These are phyloP conservation scores for Phytophthora uliginosa DNA, from an alignment of 352 stramenopile species.

Conservation along the genomic window DNA sequence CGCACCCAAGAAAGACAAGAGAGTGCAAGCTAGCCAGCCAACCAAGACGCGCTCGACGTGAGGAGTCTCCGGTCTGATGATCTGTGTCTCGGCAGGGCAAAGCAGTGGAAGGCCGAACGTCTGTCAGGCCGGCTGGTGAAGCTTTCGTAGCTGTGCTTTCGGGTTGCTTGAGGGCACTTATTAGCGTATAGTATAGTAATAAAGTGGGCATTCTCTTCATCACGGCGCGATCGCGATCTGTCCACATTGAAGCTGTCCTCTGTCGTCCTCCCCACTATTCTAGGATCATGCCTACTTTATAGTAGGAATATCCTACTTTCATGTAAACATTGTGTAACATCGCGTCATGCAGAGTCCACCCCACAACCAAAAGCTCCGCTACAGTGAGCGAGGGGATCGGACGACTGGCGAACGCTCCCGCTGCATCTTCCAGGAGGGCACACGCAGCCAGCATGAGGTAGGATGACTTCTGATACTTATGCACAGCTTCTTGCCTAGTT, in stretches of 20 bases:
- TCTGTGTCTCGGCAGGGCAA: neutral
- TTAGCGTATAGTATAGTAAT: constrained; percentile 56
- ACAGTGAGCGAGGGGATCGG: constrained; percentile 2
- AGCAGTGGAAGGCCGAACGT: constrained; percentile 22
- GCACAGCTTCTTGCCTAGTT: constrained; percentile 4
- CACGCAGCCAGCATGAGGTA: constrained; percentile 34
- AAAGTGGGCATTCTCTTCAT: constrained; percentile 50
- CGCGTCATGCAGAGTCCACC: constrained; percentile 16
- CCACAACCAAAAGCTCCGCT: constrained; percentile 26
- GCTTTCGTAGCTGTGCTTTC: constrained; percentile 42
- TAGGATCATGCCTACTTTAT: neutral
- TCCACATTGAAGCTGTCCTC: neutral
- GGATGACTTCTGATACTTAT: neutral
- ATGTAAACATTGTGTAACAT: constrained; percentile 4
- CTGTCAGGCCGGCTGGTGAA: constrained; percentile 18
- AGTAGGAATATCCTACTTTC: neutral
- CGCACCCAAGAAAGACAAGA: constrained; percentile 37
- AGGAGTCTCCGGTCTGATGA: neutral
- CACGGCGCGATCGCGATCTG: neutral
- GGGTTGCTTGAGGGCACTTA: constrained; percentile 42
- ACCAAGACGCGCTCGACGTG: constrained; percentile 4
- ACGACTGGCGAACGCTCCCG: constrained; percentile 28
- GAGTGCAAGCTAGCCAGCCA: constrained; percentile 40
- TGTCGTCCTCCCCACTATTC: neutral
- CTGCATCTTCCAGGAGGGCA: constrained; percentile 11